Base-by-base conservation (phyloP, 2,329 filamentous ascomycete species). In the Fusarium mundagurra region DNA sequence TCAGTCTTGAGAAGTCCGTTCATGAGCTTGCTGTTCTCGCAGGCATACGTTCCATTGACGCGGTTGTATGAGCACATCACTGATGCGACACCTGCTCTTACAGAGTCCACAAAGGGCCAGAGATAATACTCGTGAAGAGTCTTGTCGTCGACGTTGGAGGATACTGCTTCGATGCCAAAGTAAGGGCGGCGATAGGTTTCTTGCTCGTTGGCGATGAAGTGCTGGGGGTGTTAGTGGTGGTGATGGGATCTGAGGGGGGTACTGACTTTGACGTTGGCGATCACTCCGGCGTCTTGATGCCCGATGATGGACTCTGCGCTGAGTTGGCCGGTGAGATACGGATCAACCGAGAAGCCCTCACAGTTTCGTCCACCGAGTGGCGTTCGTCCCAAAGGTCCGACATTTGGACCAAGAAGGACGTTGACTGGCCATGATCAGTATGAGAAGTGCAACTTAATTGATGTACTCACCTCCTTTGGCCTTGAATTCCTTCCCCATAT, bases 231-330 rank as follows among this genome's bases (percentile, higher is more conserved):
- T 39, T 2, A 57, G 54, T 13, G 20, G 5, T 33, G 1, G 1
- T 11, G 5, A 20, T 17, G 6, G 6, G 0, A 9, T 11, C 6
- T 1, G 4, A 8, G 0, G 5, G 12, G 3, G 12, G 8, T 4
- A 12, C 61, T 36, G 43, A 85, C 85, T 81, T 89, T 96, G 86
- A 86, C 91, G 84, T 91, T 94, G 64, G 94, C 93, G 80, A 97
- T 92, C 43, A 96, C 91, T 76, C 94, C 94, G 7, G 91, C 91
- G 77, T 92, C 90, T 80, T 96, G 94, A 60, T 94, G 93, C 36
- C 93, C 94, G 71, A 89, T 86, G 75, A 96, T 89, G 3, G 92
- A 93, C 77, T 94, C 88, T n/a, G 89, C 89, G 67, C 92, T 92
- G 64, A 93, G 85, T 67, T 90, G 86, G 27, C 93, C 94, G 3